Conservation (phyloP, 345 rosid genomes). For the Draba incana region DNA sequence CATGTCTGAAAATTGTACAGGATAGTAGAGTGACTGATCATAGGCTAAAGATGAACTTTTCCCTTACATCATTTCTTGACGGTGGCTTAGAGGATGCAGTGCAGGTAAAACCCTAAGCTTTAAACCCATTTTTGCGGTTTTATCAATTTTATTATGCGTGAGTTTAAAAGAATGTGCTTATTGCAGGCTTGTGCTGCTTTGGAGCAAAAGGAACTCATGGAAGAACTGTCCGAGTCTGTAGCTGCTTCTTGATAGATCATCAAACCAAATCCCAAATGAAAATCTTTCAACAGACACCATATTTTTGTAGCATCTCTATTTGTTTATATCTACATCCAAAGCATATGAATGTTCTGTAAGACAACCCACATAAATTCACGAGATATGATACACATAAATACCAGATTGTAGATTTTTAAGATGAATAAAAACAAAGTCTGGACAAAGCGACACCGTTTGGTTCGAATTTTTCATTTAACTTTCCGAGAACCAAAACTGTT, state of each 20-base stretch:
- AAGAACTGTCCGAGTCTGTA: conserved; percentile 83
- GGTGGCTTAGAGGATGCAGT: conserved; percentile 79
- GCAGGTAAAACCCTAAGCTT: conserved; percentile 55
- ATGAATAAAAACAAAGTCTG: no score
- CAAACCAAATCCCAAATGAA: neutral
- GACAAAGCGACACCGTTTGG: no score
- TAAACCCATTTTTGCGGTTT: neutral
- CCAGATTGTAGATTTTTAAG: no score
- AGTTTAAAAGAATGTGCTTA: conserved; percentile 2
- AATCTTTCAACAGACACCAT: conserved; percentile 16
- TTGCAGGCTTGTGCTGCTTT: conserved; percentile 72
- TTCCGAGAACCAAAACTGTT: no score
- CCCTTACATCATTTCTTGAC: conserved; percentile 79
- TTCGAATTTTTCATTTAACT: no score
- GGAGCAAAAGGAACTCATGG: conserved; percentile 90
- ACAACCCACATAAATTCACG: no score
- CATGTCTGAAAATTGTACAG: conserved; percentile 43
- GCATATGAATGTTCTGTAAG: conserved; percentile 1
- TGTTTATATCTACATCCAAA: neutral
- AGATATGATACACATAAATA: no score
- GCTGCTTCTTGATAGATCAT: conserved; percentile 47
- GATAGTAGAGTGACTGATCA: conserved; percentile 97
- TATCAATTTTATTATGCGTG: neutral
- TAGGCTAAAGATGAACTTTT: conserved; percentile 86
- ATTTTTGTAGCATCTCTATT: neutral